phyloP scores from a whole-genome alignment of 2,329 filamentous ascomycete species.

The Pseudogymnoascus sp. region DNA sequence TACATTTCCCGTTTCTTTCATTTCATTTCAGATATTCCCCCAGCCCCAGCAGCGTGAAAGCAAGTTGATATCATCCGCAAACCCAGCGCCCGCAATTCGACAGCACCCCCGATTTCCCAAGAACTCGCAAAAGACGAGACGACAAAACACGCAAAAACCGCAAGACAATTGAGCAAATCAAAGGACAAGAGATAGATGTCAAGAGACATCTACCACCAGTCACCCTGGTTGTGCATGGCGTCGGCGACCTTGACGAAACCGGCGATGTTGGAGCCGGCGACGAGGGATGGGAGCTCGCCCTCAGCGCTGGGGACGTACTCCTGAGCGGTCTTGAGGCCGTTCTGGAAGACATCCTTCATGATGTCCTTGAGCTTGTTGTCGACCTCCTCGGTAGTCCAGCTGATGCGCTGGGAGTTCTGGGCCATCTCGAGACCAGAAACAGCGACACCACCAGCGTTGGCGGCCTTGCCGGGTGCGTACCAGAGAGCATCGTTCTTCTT shows the following conservation, averaged over 20 bases:
- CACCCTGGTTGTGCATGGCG: conserved; percentile 94
- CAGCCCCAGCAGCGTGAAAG: conserved; percentile 5
- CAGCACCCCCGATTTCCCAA: too few relatives aligned
- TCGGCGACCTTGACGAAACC: conserved; percentile 93
- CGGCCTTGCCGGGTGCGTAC: conserved; percentile 96
- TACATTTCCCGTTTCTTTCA: conserved; percentile 2
- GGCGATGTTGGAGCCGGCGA: conserved; percentile 93
- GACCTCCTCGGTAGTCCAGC: conserved; percentile 84
- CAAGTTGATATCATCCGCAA: conserved; percentile 7
- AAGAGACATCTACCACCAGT: conserved; percentile 65
- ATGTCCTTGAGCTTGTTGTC: conserved; percentile 85
- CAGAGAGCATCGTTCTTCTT: conserved; percentile 67
- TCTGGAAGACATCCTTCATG: conserved; percentile 90
- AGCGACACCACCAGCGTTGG: conserved; percentile 94
- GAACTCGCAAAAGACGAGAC: not conserved
- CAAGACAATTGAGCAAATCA: too few relatives aligned
- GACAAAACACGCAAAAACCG: not conserved
- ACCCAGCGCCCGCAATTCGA: not conserved
- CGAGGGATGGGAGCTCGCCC: conserved; percentile 79
- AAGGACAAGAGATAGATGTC: not conserved
- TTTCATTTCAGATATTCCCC: conserved; percentile 3
- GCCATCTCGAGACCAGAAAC: conserved; percentile 98
- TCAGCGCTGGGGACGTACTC: conserved; percentile 73
- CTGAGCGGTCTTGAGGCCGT: conserved; percentile 81
- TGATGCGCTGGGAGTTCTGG: conserved; percentile 83